These are phyloP conservation scores for Theobroma cacao DNA, from an alignment of 345 rosid genomes.

Conservation along the genomic window DNA sequence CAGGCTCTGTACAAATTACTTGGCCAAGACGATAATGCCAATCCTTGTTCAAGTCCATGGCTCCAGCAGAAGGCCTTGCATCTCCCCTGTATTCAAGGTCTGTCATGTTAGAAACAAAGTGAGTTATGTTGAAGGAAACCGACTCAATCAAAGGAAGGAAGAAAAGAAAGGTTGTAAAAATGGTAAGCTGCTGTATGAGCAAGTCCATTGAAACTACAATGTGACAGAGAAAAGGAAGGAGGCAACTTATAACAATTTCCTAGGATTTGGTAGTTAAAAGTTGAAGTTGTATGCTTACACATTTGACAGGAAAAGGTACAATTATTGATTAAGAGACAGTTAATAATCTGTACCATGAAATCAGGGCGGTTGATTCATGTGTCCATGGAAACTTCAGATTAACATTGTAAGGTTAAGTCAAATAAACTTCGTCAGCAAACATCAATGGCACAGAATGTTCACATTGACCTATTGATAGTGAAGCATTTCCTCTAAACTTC, in stretches of 20 bases:
- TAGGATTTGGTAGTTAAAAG: not conserved
- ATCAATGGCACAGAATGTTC: no score
- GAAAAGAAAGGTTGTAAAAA: not conserved
- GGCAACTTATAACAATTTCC: not conserved
- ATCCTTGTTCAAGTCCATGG: constrained; percentile 24
- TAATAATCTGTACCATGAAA: no score
- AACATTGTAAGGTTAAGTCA: no score
- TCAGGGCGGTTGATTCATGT: no score
- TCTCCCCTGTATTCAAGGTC: constrained; percentile 28
- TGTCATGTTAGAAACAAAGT: constrained; percentile 10
- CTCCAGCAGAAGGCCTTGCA: constrained; percentile 23
- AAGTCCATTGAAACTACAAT: not conserved
- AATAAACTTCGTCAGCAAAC: no score
- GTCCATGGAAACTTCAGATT: no score
- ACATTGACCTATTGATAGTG: no score
- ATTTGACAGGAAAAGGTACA: no score
- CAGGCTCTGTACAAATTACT: constrained; percentile 18
- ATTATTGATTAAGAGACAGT: not conserved
- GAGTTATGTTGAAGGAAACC: constrained; percentile 22
- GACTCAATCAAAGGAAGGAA: constrained; percentile 12
- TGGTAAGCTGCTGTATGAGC: not conserved
- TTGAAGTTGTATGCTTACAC: not conserved
- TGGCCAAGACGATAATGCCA: constrained; percentile 13
- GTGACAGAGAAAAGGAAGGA: not conserved
- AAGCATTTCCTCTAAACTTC: no score